Evolutionary conservation across 257 asterid species (phyloP).

Genomic region (Solanum appendiculatum): DNA sequence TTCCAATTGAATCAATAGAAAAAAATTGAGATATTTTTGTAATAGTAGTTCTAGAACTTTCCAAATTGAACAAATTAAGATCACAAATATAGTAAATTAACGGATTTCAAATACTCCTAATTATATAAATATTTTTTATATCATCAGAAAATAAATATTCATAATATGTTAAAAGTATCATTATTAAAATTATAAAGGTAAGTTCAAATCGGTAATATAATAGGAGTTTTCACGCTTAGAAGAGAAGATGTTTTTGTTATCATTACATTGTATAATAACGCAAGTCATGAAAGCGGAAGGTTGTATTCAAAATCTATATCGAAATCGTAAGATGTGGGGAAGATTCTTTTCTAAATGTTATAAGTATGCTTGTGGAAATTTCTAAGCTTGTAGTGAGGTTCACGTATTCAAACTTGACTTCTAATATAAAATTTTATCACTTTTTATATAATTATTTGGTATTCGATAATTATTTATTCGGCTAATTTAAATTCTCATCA

Average conservation of each 20-base stretch:
- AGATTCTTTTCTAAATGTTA: neutral
- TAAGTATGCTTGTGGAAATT: neutral
- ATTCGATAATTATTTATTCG: accelerated
- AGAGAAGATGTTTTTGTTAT: too few relatives aligned
- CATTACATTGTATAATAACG: neutral
- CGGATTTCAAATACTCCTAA: neutral
- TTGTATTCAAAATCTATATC: neutral
- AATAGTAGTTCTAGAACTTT: neutral
- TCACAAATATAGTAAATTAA: neutral
- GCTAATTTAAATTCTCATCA: neutral
- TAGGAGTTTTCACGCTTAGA: neutral
- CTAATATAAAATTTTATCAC: neutral
- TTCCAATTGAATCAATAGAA: neutral
- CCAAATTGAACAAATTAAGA: neutral
- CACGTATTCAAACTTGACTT: neutral
- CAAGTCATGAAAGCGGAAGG: neutral
- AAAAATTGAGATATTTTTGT: neutral
- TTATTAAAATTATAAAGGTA: too few relatives aligned
- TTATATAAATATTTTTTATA: neutral
- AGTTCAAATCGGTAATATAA: too few relatives aligned
- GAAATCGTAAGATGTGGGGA: accelerated
- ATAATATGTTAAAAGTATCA: too few relatives aligned
- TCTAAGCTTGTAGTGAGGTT: neutral
- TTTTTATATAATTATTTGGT: neutral
- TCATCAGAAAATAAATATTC: accelerated